phyloP scores from a whole-genome alignment of 2,329 filamentous ascomycete genomes.

The Paramyrothecium sp. region DNA sequence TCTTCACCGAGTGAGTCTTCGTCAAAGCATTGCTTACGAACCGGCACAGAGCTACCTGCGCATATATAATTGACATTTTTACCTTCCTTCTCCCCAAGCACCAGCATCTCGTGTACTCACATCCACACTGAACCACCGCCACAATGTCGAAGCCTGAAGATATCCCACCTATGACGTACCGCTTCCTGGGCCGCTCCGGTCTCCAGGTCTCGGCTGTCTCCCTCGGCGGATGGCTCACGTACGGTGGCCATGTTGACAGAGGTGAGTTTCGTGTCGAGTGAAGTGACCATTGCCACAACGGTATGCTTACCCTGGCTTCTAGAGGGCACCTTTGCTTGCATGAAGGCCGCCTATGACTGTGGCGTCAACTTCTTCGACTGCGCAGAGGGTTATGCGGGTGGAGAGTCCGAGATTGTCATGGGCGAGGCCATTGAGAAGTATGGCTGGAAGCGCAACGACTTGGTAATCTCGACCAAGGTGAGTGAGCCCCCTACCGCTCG shows the following conservation, averaged over 20 bases:
- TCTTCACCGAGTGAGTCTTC: background rate
- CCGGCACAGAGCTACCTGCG: background rate
- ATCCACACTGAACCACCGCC: conserved; percentile 3
- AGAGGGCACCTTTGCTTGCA: conserved; percentile 53
- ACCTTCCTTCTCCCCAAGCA: background rate
- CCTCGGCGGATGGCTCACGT: conserved; percentile 71
- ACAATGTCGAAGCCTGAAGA: conserved; percentile 40
- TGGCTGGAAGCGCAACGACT: conserved; percentile 59
- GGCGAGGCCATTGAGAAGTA: conserved; percentile 59
- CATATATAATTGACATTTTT: too few species aligned
- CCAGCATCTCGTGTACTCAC: background rate
- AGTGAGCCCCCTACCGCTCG: background rate
- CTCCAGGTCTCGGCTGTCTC: conserved; percentile 73
- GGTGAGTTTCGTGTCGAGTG: conserved; percentile 37
- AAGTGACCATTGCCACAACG: background rate
- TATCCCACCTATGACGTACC: conserved; percentile 63
- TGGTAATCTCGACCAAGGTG: conserved; percentile 61
- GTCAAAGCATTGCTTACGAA: background rate
- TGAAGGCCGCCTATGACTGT: conserved; percentile 59
- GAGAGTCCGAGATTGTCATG: conserved; percentile 63
- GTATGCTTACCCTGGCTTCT: conserved; percentile 7
- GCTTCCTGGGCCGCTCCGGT: conserved; percentile 68
- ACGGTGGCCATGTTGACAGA: conserved; percentile 69
- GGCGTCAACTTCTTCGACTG: conserved; percentile 65
- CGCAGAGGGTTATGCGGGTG: conserved; percentile 56